Evolutionary conservation across 1,139 yeast species (phyloP).

Genomic region (Williopsis jadinii): DNA sequence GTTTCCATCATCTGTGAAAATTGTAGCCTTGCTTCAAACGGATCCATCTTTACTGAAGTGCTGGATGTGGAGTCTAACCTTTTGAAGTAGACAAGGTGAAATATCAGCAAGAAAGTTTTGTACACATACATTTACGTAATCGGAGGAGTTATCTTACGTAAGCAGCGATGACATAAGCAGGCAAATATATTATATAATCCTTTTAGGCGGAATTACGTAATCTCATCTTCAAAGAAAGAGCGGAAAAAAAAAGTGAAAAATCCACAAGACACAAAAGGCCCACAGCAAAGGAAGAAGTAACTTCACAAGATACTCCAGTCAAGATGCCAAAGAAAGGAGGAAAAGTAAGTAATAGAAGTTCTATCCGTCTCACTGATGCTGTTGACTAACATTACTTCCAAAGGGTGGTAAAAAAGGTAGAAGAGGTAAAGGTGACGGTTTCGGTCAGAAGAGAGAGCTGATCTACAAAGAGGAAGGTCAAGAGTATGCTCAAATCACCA

Average conservation of each 20-base stretch:
- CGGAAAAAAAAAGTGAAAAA: too few relatives aligned
- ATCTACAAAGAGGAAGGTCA: slow-evolving; percentile 92
- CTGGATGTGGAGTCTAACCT: too few relatives aligned
- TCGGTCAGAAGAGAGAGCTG: slow-evolving; percentile 90
- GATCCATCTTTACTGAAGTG: slow-evolving; percentile 44
- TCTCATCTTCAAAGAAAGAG: too few relatives aligned
- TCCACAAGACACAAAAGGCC: too few relatives aligned
- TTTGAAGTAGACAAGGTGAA: background rate
- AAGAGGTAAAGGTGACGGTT: slow-evolving; percentile 97
- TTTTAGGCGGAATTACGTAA: too few relatives aligned
- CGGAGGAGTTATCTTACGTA: too few relatives aligned
- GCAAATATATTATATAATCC: too few relatives aligned
- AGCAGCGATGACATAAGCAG: too few relatives aligned
- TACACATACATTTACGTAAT: too few relatives aligned
- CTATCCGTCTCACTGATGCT: background rate
- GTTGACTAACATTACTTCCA: slow-evolving; percentile 2
- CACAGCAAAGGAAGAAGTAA: too few relatives aligned
- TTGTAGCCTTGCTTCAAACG: slow-evolving; percentile 70
- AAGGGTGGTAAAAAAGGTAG: slow-evolving; percentile 68
- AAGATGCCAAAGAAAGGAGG: slow-evolving; percentile 52
- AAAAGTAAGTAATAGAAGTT: slow-evolving; percentile 23
- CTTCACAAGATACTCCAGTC: background rate
- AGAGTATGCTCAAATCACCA: slow-evolving; percentile 96
- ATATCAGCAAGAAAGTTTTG: too few relatives aligned
- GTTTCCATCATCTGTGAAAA: slow-evolving; percentile 54